Percentiles rank a stretch among this genome's conserved stretches.
These are phyloP conservation scores for Fusarium brevicatenulatum DNA, from an alignment of 2,329 filamentous ascomycete species.

Conservation along the genomic window DNA sequence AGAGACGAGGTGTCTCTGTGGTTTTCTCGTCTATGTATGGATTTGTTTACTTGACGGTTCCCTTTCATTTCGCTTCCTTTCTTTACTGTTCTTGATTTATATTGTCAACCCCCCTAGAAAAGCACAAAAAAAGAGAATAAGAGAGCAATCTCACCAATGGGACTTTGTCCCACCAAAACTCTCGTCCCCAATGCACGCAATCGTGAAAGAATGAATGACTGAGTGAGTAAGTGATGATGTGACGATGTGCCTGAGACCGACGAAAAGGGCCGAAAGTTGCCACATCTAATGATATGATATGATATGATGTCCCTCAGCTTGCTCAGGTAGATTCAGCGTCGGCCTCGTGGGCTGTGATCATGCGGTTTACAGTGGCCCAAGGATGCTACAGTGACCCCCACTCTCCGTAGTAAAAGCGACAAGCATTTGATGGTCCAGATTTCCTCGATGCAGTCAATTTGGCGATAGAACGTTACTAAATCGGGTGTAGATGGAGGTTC, in stretches of 20 bases:
- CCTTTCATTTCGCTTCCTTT: not conserved
- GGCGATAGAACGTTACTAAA: slow-evolving; percentile 27
- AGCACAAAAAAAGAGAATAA: slow-evolving; percentile 24
- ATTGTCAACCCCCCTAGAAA: slow-evolving; percentile 1
- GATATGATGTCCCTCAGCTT: not conserved
- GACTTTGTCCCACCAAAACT: slow-evolving; percentile 7
- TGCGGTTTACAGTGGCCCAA: slow-evolving; percentile 16
- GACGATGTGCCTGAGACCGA: slow-evolving; percentile 1
- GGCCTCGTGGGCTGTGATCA: slow-evolving; percentile 14
- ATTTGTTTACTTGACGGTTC: not conserved
- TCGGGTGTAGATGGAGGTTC: slow-evolving; percentile 13
- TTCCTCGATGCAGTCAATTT: slow-evolving; percentile 20
- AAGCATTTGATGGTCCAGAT: slow-evolving; percentile 19
- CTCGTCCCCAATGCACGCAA: not conserved
- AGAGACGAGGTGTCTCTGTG: slow-evolving; percentile 5
- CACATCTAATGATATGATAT: not conserved
- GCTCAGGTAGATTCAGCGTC: not conserved
- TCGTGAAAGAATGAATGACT: slow-evolving; percentile 3
- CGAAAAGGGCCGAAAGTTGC: slow-evolving; percentile 30
- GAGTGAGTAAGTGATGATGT: not conserved
- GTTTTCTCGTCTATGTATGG: slow-evolving; percentile 10
- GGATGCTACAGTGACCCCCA: slow-evolving; percentile 21
- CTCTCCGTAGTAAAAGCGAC: slow-evolving; percentile 6
- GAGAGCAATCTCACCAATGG: slow-evolving; percentile 24
- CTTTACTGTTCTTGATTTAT: not conserved